phyloP scores from a whole-genome alignment of 2,329 filamentous ascomycete genomes.

The Aspergillus novofumigatus region DNA sequence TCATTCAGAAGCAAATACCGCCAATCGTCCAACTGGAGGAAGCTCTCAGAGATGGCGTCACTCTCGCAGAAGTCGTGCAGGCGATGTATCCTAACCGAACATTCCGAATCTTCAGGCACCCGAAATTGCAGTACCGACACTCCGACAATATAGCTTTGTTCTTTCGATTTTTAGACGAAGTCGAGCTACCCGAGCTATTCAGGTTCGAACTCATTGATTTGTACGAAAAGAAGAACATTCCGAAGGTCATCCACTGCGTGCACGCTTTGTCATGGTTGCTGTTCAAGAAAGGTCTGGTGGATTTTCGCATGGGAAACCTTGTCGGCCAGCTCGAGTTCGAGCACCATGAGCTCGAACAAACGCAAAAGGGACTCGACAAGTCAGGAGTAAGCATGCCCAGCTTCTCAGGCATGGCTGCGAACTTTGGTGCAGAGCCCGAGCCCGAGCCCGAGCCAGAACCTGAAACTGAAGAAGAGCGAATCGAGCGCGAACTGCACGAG shows the following conservation, averaged over 20 bases:
- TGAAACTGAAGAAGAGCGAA: constrained; percentile 86
- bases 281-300: constrained; percentile 88
- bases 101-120: constrained; percentile 78
- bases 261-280: constrained; percentile 97
- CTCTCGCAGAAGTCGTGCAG: constrained; percentile 88
- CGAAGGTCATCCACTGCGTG: constrained; percentile 98
- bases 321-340: constrained; percentile 97
- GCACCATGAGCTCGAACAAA: constrained; percentile 93
- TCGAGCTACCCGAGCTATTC: constrained; percentile 91
- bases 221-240: constrained; percentile 99
- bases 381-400: constrained; percentile 94
- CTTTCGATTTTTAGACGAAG: constrained; percentile 86
- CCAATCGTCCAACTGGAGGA: constrained; percentile 93
- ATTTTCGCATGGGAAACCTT: constrained; percentile 93
- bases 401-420: constrained; percentile 94
- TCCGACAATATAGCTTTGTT: constrained; percentile 98
- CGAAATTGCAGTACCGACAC: constrained; percentile 85
- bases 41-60: constrained; percentile 86
- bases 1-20: constrained; percentile 79
- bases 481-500: constrained; percentile 75
- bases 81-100: constrained; percentile 73
- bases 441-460: constrained; percentile 70
- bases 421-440: constrained; percentile 81
- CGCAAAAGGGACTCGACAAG: constrained; percentile 94
- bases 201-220: constrained; percentile 95